phyloP scores from a whole-genome alignment of 768 basidiomycete species.

The Boletus pseudo-olivaceus region DNA sequence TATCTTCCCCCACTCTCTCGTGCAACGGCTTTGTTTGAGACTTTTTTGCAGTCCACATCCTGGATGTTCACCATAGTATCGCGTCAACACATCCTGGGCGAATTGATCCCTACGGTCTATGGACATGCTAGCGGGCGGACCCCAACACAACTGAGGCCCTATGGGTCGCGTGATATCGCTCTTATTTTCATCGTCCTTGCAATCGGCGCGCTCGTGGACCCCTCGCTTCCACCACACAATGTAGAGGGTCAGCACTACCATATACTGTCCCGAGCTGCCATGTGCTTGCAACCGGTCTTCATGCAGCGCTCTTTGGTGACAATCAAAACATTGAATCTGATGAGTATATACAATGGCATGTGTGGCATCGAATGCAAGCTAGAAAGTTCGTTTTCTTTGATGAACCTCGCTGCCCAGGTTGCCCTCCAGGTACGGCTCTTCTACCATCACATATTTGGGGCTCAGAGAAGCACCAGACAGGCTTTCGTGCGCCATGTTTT shows the following conservation, averaged over 20 bases:
- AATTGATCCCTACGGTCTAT: slow-evolving; percentile 47
- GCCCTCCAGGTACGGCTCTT: slow-evolving; percentile 40
- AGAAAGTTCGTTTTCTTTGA: slow-evolving; percentile 43
- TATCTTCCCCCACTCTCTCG: slow-evolving; percentile 44
- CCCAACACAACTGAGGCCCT: slow-evolving; percentile 13
- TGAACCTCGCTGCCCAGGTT: slow-evolving; percentile 47
- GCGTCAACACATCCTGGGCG: slow-evolving; percentile 41
- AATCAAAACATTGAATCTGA: slow-evolving; percentile 47
- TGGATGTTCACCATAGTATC: slow-evolving; percentile 52
- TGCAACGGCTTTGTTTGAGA: slow-evolving; percentile 42
- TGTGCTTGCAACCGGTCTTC: slow-evolving; percentile 45
- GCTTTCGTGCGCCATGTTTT: slow-evolving; percentile 12
- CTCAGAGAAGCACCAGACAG: slow-evolving; percentile 10
- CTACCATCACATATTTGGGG: neutral
- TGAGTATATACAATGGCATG: slow-evolving; percentile 54
- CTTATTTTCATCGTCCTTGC: slow-evolving; percentile 45
- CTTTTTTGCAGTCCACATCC: slow-evolving; percentile 45
- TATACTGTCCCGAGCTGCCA: slow-evolving; percentile 43
- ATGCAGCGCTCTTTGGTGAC: slow-evolving; percentile 44
- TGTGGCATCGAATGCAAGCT: slow-evolving; percentile 50
- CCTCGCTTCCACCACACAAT: slow-evolving; percentile 43
- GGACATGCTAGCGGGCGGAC: neutral
- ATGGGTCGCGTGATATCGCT: slow-evolving; percentile 50
- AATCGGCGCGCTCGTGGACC: slow-evolving; percentile 48
- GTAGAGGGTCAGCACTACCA: slow-evolving; percentile 52